Evolutionary conservation across 164 flowering plant species (phyloP), one percentile per base, ranked within the genome.

Genomic region (Saururus chinensis): DNA sequence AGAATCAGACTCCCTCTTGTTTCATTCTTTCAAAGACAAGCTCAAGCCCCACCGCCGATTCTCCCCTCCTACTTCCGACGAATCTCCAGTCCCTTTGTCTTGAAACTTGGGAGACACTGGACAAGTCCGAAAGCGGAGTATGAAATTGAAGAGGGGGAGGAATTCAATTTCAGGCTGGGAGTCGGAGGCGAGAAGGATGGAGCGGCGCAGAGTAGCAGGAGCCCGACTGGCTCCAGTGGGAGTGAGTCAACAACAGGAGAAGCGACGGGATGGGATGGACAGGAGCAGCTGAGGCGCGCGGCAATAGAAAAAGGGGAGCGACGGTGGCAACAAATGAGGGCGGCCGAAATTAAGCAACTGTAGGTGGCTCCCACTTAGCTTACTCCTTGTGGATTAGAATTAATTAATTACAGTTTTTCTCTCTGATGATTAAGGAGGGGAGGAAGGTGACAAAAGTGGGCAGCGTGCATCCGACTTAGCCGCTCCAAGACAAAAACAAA

Each of bases 381-480:
- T 30, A 30, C 4, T 2, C 37, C 37, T 30, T 30, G 37, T 30
- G 37, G 37, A 30, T 30, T 30, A 30, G 37, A 2, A 6, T 30
- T 30, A 30, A 30, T 30, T 6, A 30, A 30, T 30, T 6, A 30
- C 6, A 6, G 37, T 30, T 16, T 35, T 40, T 26, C 40, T 53
- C 20, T 53, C 21, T 62, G 8, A 4, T 21, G 45, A 42, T 60
- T 21, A n/a, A 54, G 13, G 21, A 9, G 26, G 58, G 40, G 11
- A 40, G 53, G 51, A 55, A 69, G 68, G 40, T 73, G 75, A 76
- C 83, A 73, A 79, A 67, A 67, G 62, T 66, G 72, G 37, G 67
- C 81, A 74, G 88, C 85, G 88, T 84, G 87, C 81, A 77, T 80
- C 83, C 80, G 76, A 79, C 85, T 86, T 86, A 62, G 76, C 77